Conservation (phyloP, 352 stramenopile species). For the Pythium apleroticum region DNA sequence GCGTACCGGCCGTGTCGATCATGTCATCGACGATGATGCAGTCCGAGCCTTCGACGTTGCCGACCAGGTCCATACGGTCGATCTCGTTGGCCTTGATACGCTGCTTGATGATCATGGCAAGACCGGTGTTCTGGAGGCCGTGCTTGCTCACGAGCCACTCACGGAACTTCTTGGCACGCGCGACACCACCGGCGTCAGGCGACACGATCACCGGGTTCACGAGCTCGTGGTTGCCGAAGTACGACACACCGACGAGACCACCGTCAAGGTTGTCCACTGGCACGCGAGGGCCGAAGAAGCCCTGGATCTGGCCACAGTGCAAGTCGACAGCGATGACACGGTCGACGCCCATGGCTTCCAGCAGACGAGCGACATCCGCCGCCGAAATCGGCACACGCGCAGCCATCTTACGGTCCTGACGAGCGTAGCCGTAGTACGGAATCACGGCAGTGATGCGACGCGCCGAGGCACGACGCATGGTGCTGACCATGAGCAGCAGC, state of each 20-base stretch:
- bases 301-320: conserved; percentile 91
- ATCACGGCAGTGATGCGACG: conserved; percentile 99
- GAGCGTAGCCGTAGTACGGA: conserved; percentile 94
- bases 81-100: conserved; percentile 97
- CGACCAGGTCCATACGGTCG: conserved; percentile 99
- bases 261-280: conserved; percentile 99
- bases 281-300: conserved; percentile 99
- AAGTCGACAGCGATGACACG: conserved; percentile 88
- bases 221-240: conserved; percentile 96
- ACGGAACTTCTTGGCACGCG: conserved; percentile 99
- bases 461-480: conserved; percentile 97
- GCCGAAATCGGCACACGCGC: conserved; percentile 98
- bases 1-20: conserved; percentile 99
- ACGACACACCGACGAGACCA: conserved; percentile 93
- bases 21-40: conserved; percentile 99
- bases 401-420: conserved; percentile 88
- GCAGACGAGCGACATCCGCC: conserved; percentile 80
- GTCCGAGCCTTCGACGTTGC: conserved; percentile 98
- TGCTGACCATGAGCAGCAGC: conserved; percentile 97
- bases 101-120: conserved; percentile 99
- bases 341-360: conserved; percentile 89
- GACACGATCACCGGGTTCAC: conserved; percentile 99
- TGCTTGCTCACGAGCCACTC: conserved; percentile 98
- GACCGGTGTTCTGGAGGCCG: conserved; percentile 95
- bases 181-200: conserved; percentile 98